Conservation (phyloP, 257 asterid genomes). For the Lithospermum erythrorhizon region DNA sequence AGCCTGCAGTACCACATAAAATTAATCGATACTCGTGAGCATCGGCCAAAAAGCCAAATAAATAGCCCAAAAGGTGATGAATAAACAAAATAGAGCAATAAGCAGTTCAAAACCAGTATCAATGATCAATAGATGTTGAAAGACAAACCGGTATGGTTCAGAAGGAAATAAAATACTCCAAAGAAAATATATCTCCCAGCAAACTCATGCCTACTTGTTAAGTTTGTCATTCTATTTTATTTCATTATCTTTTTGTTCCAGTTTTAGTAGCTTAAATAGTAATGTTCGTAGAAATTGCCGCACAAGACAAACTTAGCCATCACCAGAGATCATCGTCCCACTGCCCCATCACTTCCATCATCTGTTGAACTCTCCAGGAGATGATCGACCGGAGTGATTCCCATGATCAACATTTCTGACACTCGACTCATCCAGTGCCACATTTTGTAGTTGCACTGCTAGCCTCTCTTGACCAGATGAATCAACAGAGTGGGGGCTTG, state of each 20-base stretch:
- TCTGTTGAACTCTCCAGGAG: constrained; percentile 25
- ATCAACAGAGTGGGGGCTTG: constrained; percentile 30
- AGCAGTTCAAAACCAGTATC: too few species aligned
- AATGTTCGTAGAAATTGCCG: not conserved
- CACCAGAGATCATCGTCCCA: not conserved
- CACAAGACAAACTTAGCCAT: not conserved
- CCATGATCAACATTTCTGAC: constrained; percentile 16
- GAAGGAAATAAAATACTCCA: not conserved
- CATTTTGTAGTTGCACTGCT: constrained; percentile 25
- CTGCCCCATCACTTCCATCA: not conserved
- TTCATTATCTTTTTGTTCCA: not conserved
- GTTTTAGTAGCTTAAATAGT: not conserved
- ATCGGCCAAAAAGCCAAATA: too few species aligned
- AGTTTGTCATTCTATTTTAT: not conserved
- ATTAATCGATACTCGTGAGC: too few species aligned
- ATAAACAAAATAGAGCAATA: too few species aligned
- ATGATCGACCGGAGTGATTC: constrained; percentile 18
- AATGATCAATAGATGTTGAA: too few species aligned
- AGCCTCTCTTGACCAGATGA: constrained; percentile 25
- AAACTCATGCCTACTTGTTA: not conserved
- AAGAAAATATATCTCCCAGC: not conserved
- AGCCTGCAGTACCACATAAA: too few species aligned
- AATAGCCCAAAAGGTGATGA: too few species aligned
- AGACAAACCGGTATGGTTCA: too few species aligned
- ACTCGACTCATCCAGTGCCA: constrained; percentile 32